phyloP scores from a whole-genome alignment of 1,284 basidiomycete genomes.

The Ustilago shanxiensis region DNA sequence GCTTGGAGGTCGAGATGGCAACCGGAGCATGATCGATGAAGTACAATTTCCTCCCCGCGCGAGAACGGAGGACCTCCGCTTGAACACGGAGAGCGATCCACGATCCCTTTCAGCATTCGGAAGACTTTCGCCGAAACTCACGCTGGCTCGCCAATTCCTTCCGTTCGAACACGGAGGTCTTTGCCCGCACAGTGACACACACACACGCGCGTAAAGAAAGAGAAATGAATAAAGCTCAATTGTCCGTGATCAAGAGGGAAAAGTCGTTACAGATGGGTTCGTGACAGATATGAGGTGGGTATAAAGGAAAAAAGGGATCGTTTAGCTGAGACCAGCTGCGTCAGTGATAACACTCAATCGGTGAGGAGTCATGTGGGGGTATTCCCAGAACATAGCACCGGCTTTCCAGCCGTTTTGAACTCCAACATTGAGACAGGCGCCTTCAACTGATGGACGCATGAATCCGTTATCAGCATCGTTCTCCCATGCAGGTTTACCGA shows the following conservation, averaged over 20 bases:
- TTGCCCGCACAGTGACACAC: background rate
- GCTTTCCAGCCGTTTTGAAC: conserved; percentile 76
- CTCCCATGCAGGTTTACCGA: conserved; percentile 76
- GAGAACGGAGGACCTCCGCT: no score
- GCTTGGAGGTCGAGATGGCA: no score
- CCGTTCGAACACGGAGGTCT: background rate
- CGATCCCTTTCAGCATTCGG: no score
- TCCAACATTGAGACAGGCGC: conserved; percentile 75
- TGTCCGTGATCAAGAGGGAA: conserved; percentile 43
- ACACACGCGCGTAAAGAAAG: background rate
- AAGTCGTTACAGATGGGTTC: conserved; percentile 6
- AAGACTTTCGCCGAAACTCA: no score
- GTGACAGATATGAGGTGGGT: background rate
- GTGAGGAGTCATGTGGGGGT: conserved; percentile 53
- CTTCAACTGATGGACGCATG: conserved; percentile 74
- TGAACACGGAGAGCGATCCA: no score
- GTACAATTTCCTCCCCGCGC: no score
- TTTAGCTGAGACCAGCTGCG: conserved; percentile 39
- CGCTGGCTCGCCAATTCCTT: background rate
- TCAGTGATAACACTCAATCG: conserved; percentile 44
- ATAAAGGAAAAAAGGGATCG: background rate
- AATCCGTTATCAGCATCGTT: conserved; percentile 76
- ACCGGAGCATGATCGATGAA: no score
- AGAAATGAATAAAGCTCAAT: conserved; percentile 15
- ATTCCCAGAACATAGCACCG: conserved; percentile 70